phyloP scores from a whole-genome alignment of 345 rosid genomes.

The Turritis glabra region DNA sequence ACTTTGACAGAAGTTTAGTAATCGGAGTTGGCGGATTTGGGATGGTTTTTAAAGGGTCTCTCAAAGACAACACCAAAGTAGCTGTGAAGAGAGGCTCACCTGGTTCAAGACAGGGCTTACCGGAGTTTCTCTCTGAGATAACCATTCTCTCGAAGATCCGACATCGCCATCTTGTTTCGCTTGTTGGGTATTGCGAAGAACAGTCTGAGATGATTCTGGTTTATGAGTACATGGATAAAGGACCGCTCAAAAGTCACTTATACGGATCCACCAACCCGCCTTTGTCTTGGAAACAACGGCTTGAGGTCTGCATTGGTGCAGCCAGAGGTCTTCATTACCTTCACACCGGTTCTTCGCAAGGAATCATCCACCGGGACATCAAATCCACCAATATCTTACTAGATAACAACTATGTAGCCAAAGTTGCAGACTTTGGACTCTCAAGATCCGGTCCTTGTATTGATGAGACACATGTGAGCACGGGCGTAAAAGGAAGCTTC shows the following conservation, averaged over 20 bases:
- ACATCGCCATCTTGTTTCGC: conserved; percentile 90
- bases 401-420: conserved; percentile 61
- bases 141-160: conserved; percentile 78
- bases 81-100: conserved; percentile 93
- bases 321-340: conserved; percentile 96
- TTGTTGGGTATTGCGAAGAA: conserved; percentile 92
- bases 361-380: conserved; percentile 95
- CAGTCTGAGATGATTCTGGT: conserved; percentile 92
- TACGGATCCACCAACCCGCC: conserved; percentile 63
- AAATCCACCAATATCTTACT: conserved; percentile 90
- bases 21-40: conserved; percentile 96
- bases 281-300: conserved; percentile 91
- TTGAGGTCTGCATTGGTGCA: conserved; percentile 86
- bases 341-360: conserved; percentile 92
- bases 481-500: conserved; percentile 95
- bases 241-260: conserved; percentile 81
- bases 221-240: conserved; percentile 94
- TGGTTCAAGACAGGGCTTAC: conserved; percentile 94
- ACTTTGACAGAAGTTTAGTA: conserved; percentile 66
- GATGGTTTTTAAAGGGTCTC: conserved; percentile 85
- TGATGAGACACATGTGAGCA: conserved; percentile 90
- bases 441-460: conserved; percentile 95
- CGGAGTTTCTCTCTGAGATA: conserved; percentile 92
- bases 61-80: conserved; percentile 70
- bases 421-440: conserved; percentile 98